Base-by-base conservation (phyloP, 2,329 filamentous ascomycete species). In the Calonectria pauciramosa region DNA sequence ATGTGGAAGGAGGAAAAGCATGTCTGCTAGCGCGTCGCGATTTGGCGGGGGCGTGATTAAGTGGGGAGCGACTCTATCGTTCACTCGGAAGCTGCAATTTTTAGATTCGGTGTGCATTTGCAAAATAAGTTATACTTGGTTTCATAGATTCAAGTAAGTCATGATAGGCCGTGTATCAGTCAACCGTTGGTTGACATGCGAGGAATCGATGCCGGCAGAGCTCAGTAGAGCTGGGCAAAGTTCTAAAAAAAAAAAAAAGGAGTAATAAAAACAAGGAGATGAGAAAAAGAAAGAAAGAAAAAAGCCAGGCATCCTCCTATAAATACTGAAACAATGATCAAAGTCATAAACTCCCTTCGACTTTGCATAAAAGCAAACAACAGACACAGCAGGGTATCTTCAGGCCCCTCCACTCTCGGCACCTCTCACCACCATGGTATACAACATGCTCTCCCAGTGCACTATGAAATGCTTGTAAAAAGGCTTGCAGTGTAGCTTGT, bases 361-460 rank as follows among this genome's bases (percentile, higher is more conserved):
- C 28, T 51, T 49, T 69, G 41, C 52, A 49, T 28, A 60, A 70
- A 59, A 47, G 49, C 38, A 38, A 34, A 51, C 26, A 38, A 73
- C 28, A 30, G 38, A 28, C 32, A 71, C 56, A 52, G 63, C 64
- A 69, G 78, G 78, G 74, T 80, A 80, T 80, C 70, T 76, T 73
- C 72, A 69, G 70, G 20, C 78, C 65, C 73, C 71, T 18, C 26
- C 56, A 3, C 56, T 23, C 13, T 36, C 23, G 28, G 65, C 67
- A 70, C 73, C 70, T 41, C 59, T 60, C 68, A 79, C 41, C 49
- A 44, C 60, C 73, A 44, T 75, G 63, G 41, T 49, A 65, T 65
- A 65, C 60, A 65, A 28, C 64, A 38, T 41, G 52, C 20, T 70
- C 52, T 71, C 66, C 44, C 52, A 65, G 64, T 36, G 44, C 28